Conservation (phyloP, 2,329 filamentous ascomycete genomes). For the Rhynchosporium agropyri region DNA sequence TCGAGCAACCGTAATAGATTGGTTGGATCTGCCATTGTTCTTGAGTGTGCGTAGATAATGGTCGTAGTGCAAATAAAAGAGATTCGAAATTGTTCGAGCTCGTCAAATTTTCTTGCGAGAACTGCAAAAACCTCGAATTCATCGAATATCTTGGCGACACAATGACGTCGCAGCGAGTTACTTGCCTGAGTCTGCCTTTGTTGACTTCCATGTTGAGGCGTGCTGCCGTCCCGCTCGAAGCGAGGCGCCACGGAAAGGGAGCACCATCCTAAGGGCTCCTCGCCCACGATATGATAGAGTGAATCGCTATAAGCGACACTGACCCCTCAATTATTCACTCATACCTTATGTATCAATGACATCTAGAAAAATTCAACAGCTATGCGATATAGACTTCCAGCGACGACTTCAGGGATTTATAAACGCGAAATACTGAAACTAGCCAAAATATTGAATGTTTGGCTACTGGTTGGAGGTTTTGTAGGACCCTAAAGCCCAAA, state of each 20-base stretch:
- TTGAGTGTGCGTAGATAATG: not conserved
- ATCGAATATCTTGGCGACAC: not conserved
- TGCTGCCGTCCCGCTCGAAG: no score
- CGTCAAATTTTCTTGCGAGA: not conserved
- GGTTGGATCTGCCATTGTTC: not conserved
- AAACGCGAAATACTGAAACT: conserved; percentile 1
- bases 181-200: not conserved
- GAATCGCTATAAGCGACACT: not conserved
- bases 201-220: not conserved
- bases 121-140: not conserved
- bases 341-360: not conserved
- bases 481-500: not conserved
- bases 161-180: not conserved
- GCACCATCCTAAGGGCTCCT: not conserved
- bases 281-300: not conserved
- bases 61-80: not conserved
- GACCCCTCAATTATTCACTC: not conserved
- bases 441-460: not conserved
- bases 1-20: conserved; percentile 1
- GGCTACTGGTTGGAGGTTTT: not conserved
- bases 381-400: not conserved
- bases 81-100: not conserved
- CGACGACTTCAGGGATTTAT: not conserved
- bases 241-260: conserved; percentile 2
- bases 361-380: not conserved